Conservation (phyloP, 768 basidiomycete species). For the Leccinum ochraceum region DNA sequence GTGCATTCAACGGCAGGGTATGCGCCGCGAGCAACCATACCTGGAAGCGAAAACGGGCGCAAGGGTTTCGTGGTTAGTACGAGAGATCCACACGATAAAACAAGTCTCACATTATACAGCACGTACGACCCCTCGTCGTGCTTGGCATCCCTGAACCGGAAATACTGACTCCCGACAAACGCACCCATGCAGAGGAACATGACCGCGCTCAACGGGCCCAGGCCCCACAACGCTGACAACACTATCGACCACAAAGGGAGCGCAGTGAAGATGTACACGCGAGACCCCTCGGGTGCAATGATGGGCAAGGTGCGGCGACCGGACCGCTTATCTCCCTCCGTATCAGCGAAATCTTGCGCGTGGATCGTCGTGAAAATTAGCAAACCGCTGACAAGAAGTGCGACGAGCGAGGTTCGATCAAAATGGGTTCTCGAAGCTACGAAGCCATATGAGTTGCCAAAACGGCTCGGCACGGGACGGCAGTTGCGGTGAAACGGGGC, state of each 20-base stretch:
- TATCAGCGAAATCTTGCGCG: slow-evolving; percentile 37
- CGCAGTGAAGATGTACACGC: slow-evolving; percentile 12
- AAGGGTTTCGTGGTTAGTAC: neutral
- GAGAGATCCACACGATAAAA: neutral
- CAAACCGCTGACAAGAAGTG: slow-evolving; percentile 28
- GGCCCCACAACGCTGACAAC: slow-evolving; percentile 5
- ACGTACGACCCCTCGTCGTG: slow-evolving; percentile 12
- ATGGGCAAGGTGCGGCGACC: slow-evolving; percentile 37
- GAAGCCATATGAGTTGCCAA: too few relatives aligned
- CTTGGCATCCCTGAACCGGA: slow-evolving; percentile 11
- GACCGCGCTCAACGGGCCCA: slow-evolving; percentile 12
- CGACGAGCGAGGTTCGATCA: slow-evolving; percentile 17
- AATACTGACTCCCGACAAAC: slow-evolving; percentile 19
- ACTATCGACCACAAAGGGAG: slow-evolving; percentile 15
- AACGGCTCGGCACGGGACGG: neutral
- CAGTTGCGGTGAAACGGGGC: neutral
- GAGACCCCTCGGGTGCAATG: slow-evolving; percentile 17
- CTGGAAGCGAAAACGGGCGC: neutral
- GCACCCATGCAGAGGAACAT: slow-evolving; percentile 11
- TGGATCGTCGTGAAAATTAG: slow-evolving; percentile 40
- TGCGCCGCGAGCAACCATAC: slow-evolving; percentile 12
- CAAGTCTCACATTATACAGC: slow-evolving; percentile 17
- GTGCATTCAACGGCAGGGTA: slow-evolving; percentile 11
- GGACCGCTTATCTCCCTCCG: slow-evolving; percentile 29
- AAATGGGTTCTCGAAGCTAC: slow-evolving; percentile 7